These are phyloP conservation scores for Lactarius deliciosus DNA, from an alignment of 768 basidiomycete species.

Conservation along the genomic window DNA sequence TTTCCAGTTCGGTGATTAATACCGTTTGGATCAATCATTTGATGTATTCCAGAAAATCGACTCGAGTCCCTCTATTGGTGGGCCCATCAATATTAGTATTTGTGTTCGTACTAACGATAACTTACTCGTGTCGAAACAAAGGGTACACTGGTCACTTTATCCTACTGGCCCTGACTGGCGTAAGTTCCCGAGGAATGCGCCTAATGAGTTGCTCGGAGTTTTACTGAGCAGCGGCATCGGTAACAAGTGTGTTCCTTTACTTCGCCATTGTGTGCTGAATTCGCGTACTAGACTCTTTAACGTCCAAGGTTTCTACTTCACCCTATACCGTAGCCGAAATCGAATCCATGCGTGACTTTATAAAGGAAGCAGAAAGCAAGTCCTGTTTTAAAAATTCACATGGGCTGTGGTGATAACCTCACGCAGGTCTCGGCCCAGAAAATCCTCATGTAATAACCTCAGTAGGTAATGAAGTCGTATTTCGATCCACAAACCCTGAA, in stretches of 20 bases:
- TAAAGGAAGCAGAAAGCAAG: constrained; percentile 10
- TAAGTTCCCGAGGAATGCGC: constrained; percentile 2
- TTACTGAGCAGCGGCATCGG: constrained; percentile 19
- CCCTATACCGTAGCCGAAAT: constrained; percentile 17
- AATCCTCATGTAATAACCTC: constrained; percentile 14
- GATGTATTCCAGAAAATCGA: constrained; percentile 1
- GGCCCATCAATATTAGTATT: neutral
- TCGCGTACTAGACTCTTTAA: constrained; percentile 11
- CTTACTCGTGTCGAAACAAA: neutral
- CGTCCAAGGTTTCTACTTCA: constrained; percentile 19
- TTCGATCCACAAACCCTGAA: neutral
- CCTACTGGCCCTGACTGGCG: constrained; percentile 8
- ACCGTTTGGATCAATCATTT: neutral
- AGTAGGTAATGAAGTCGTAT: constrained; percentile 13
- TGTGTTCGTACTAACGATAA: neutral
- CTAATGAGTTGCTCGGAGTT: constrained; percentile 3
- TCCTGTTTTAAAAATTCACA: neutral
- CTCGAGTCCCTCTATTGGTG: constrained; percentile 23
- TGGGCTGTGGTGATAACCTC: neutral
- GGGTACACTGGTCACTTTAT: constrained; percentile 26
- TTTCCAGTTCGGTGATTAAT: neutral
- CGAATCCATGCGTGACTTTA: constrained; percentile 12
- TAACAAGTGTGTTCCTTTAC: neutral
- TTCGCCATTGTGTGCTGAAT: neutral
- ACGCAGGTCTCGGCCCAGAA: neutral